A percentile compares a stretch with the other conserved stretches of the same genome.
These are phyloP conservation scores for Diutina ranongensis DNA, from an alignment of 1,139 yeast species.

Conservation along the genomic window DNA sequence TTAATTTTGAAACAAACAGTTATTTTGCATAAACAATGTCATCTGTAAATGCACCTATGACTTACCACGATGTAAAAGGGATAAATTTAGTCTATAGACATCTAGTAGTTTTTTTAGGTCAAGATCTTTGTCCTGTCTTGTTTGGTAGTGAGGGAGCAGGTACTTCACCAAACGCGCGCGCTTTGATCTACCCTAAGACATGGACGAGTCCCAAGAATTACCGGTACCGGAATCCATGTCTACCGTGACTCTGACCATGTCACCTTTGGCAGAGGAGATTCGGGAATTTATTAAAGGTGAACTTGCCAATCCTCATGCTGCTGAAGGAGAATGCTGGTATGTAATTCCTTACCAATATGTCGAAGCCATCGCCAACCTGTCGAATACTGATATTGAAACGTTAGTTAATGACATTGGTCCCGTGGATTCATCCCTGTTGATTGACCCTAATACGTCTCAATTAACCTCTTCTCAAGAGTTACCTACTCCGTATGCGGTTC, in stretches of 20 bases:
- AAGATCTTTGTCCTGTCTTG: too few species aligned
- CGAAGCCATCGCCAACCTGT: not conserved
- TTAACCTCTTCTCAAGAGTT: not conserved
- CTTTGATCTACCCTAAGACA: too few species aligned
- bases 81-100: too few species aligned
- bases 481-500: not conserved
- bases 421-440: not conserved
- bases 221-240: too few species aligned
- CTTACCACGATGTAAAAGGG: too few species aligned
- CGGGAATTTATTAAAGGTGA: not conserved
- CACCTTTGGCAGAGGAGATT: not conserved
- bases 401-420: not conserved
- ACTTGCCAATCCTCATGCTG: not conserved
- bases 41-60: too few species aligned
- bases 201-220: not conserved
- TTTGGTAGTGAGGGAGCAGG: too few species aligned
- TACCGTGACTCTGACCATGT: not conserved
- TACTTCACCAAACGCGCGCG: too few species aligned
- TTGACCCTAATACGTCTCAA: not conserved
- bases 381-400: not conserved
- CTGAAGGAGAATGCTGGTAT: conserved; percentile 3
- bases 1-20: too few species aligned
- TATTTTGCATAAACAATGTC: too few species aligned
- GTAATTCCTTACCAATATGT: not conserved
- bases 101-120: too few species aligned